Percentiles rank a stretch among this genome's conserved stretches.
Evolutionary conservation across 2,329 filamentous ascomycete genomes (phyloP).

Genomic region (Phaeosphaeriaceae sp.): DNA sequence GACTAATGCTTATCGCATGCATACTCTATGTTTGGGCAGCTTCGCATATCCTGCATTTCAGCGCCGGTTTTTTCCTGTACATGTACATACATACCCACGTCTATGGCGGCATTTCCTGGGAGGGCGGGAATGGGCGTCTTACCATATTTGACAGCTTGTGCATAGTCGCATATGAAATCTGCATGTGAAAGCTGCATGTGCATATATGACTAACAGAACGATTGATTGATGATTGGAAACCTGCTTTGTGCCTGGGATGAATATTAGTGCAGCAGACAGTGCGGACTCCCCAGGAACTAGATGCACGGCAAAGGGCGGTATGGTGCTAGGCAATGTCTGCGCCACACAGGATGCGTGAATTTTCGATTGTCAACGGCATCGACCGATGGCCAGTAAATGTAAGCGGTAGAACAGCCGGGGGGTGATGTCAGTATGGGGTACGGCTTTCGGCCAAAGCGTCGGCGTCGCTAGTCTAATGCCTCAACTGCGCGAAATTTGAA

Average conservation of each 20-base stretch:
- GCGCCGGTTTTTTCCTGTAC: constrained; percentile 1
- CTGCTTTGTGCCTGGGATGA: background rate
- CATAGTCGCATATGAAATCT: constrained; percentile 15
- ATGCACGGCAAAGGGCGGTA: background rate
- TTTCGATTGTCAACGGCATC: background rate
- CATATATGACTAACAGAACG: constrained; percentile 2
- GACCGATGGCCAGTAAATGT: background rate
- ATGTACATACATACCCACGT: constrained; percentile 10
- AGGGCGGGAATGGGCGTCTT: constrained; percentile 11
- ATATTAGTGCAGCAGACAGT: background rate
- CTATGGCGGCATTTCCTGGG: constrained; percentile 10
- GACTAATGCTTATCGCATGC: background rate
- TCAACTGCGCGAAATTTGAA: constrained; percentile 3
- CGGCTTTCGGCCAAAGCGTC: background rate
- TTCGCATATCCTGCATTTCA: constrained; percentile 8
- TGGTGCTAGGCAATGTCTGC: constrained; percentile 6
- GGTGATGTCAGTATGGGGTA: background rate
- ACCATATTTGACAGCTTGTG: constrained; percentile 18
- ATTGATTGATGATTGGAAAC: background rate
- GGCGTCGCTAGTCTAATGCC: background rate
- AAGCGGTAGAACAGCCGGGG: background rate
- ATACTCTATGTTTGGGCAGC: constrained; percentile 14
- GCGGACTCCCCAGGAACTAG: background rate
- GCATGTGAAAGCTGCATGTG: constrained; percentile 2
- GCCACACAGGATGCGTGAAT: constrained; percentile 4